These are phyloP conservation scores for Ambrosia hybrid DNA, from an alignment of 140 eudicot genomes.

Conservation along the genomic window DNA sequence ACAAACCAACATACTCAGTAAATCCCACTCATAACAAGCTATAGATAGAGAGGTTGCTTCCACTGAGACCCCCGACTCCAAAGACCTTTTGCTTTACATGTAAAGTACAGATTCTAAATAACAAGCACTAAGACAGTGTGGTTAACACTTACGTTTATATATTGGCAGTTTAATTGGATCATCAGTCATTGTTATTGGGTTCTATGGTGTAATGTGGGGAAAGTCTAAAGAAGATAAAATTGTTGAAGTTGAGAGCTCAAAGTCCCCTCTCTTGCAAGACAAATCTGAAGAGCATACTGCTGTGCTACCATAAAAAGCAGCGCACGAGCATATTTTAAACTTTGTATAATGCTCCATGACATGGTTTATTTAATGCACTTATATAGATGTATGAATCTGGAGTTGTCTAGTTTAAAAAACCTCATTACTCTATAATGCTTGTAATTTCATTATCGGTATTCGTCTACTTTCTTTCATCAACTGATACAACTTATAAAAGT, in stretches of 20 bases:
- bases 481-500: not conserved
- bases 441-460: too few relatives aligned
- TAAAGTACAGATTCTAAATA: too few relatives aligned
- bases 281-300: constrained; percentile 19
- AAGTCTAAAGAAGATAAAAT: constrained; percentile 41
- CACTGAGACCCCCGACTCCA: too few relatives aligned
- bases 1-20: too few relatives aligned
- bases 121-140: not conserved
- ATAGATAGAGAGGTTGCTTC: too few relatives aligned
- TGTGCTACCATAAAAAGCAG: constrained; percentile 20
- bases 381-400: not conserved
- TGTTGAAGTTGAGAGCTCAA: constrained; percentile 28
- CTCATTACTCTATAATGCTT: not conserved
- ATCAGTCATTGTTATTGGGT: constrained; percentile 42
- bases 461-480: constrained; percentile 15
- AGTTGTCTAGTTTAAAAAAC: not conserved
- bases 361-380: not conserved
- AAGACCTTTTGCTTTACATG: too few relatives aligned
- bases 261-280: constrained; percentile 58
- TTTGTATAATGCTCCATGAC: constrained; percentile 1
- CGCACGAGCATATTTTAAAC: not conserved
- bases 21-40: too few relatives aligned
- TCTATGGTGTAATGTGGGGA: constrained; percentile 67
- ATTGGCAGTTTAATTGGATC: constrained; percentile 55
- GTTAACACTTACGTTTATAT: constrained; percentile 14